Conservation (phyloP, 2,329 filamentous ascomycete genomes). For the Ceratocystis lukuohia region DNA sequence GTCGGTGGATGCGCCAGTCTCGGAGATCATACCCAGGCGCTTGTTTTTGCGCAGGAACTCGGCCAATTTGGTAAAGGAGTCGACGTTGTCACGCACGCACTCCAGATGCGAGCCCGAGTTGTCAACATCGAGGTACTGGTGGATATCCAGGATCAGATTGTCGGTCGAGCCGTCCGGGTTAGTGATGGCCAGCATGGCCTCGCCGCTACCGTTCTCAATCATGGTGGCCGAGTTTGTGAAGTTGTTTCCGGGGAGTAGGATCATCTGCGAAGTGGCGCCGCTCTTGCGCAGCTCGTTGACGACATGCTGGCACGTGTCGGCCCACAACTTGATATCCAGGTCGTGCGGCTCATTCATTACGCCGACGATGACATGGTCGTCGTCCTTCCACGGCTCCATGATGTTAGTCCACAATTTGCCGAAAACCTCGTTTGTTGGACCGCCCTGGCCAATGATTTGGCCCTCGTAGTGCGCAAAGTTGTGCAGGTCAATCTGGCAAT, state of each 20-base stretch:
- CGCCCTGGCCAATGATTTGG: conserved; percentile 51
- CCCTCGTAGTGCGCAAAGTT: conserved; percentile 50
- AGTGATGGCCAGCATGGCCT: conserved; percentile 38
- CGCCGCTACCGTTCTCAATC: conserved; percentile 36
- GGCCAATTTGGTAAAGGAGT: conserved; percentile 35
- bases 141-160: conserved; percentile 45
- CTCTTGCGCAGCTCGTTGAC: conserved; percentile 52
- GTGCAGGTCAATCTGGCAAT: conserved; percentile 47
- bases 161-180: conserved; percentile 46
- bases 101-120: conserved; percentile 39
- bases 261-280: conserved; percentile 49
- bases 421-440: conserved; percentile 45
- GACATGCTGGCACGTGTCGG: conserved; percentile 44
- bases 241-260: conserved; percentile 50
- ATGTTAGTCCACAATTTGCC: conserved; percentile 44
- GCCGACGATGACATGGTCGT: conserved; percentile 46
- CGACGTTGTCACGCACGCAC: conserved; percentile 41
- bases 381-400: conserved; percentile 42
- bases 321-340: conserved; percentile 44
- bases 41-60: conserved; percentile 32
- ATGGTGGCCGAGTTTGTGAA: conserved; percentile 40
- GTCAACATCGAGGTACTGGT: conserved; percentile 47
- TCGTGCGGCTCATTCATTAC: conserved; percentile 60
- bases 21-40: conserved; percentile 34
- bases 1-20: conserved; percentile 33